A percentile compares a stretch with the other conserved stretches of the same genome.
Evolutionary conservation across 2,329 filamentous ascomycete species (phyloP).

Genomic region (Acephala macrosclerotiorum): DNA sequence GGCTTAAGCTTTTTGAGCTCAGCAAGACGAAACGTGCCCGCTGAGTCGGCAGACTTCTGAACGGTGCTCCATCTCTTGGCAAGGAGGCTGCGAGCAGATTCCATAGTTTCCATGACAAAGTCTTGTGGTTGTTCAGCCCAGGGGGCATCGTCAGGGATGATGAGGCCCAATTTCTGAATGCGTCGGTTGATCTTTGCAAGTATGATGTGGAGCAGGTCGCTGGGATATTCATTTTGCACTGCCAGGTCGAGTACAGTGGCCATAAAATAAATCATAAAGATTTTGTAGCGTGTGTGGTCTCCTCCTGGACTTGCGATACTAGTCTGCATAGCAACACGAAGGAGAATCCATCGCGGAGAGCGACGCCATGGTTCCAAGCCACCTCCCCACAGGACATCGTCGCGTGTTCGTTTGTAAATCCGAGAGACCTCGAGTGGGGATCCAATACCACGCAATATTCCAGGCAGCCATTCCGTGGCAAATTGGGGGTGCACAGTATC

Average conservation of each 20-base stretch:
- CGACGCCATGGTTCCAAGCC: constrained; percentile 53
- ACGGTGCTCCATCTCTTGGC: constrained; percentile 35
- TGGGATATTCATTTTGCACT: constrained; percentile 23
- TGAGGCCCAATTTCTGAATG: constrained; percentile 48
- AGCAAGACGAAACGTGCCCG: constrained; percentile 6
- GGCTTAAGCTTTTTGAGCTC: constrained; percentile 24
- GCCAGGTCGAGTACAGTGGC: constrained; percentile 44
- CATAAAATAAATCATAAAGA: constrained; percentile 57
- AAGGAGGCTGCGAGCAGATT: constrained; percentile 28
- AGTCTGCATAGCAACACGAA: constrained; percentile 58
- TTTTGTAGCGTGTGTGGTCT: constrained; percentile 52
- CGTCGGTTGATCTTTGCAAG: constrained; percentile 53
- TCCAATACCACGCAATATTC: constrained; percentile 51
- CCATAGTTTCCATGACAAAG: constrained; percentile 20
- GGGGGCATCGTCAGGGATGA: constrained; percentile 9
- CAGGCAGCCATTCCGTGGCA: constrained; percentile 59
- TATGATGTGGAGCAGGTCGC: constrained; percentile 49
- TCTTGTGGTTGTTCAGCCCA: constrained; percentile 22
- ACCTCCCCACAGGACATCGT: constrained; percentile 57
- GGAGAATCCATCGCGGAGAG: constrained; percentile 61
- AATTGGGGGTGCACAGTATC: constrained; percentile 58
- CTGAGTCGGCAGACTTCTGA: constrained; percentile 15
- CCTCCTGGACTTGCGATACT: constrained; percentile 2
- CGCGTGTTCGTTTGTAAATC: constrained; percentile 60
- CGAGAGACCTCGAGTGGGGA: constrained; percentile 31